Evolutionary conservation across 805 yeast genomes (phyloP), one percentile per base, ranked within the genome.

Genomic region (Teunomyces atbi): DNA sequence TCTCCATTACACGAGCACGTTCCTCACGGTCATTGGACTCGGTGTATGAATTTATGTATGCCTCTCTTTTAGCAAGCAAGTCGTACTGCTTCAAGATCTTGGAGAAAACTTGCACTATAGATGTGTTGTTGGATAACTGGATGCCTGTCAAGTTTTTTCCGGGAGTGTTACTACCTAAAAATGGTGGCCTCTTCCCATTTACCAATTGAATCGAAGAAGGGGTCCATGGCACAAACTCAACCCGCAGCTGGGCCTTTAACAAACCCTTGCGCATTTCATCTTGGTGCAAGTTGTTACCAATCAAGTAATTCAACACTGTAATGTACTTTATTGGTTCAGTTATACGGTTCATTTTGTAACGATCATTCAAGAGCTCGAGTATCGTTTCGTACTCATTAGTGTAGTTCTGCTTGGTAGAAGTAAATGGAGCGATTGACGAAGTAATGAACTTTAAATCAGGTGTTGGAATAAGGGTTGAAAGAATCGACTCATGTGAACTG

Each of bases 211-310:
- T 77, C 6, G 90, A 78, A 0, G 90, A 79, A 0, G 94, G 82
- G 0, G 89, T 79, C 90, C 96, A 87, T 0, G 96, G 94, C 3
- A 89, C 89, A 68, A 89, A 94, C 21, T 78, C 74, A 1, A 89
- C 73, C 45, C 92, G 65, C 44, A 79, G 80, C 51, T 84, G 84
- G 0, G 87, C 82, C 52, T 83, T 81, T 2, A 77, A 58, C 15
- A 79, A 66, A 1, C 87, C 89, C 58, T 83, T 84, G 42, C 83
- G 83, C 3, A 87, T 77, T 54, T 91, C 97, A 3, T 71, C 69
- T 43, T 84, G 88, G 53, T 86, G 89, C 29, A 71, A 54, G 18
- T 79, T 78, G 48, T 64, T 41, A 81, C 97, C 68, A 74, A 87
- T 49, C 81, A 73, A 39, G 83, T 78, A 71, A 45, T 89, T 85